Evolutionary conservation across 305 asterid genomes (phyloP), one percentile per base, ranked within the genome.

Genomic region (Fraxinus floribunda): DNA sequence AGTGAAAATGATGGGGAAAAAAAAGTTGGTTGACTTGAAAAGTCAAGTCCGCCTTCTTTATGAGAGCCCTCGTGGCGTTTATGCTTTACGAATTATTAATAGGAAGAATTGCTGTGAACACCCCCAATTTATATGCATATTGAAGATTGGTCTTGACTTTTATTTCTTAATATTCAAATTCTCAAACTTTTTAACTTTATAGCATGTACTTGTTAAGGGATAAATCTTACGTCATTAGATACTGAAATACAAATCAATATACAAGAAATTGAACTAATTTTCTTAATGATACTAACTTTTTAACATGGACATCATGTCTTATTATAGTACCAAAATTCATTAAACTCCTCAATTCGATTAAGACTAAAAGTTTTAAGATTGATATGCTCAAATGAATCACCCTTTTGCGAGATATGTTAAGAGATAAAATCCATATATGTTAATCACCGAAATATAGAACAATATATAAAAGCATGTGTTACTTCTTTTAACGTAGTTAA

Each of bases 41-140:
- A 44, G 83, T 85, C 87, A 84, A 84, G 84, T 79, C 75, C 85
- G 83, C 84, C 89, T 84, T 64, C 83, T 1, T 41, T 32, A 26
- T 60, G 22, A 20, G 76, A 57, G 36, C 41, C 83, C 86, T 15
- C 75, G 49, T 70, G 80, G 78, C 38, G 57, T 13, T 16, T 62
- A 4, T 15, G 76, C 76, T 13, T 29, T 68, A 30, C 24, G 64
- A n/a, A 55, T 55, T 64, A 64, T 24, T 64, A 22, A 64, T 24
- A 24, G 73, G 70, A 20, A 26, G 26, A 8, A 24, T 66, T 66
- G 34, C 73, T 26, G 7, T 66, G 73, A 32, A 66, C 73, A 26
- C 3, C 73, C 35, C 15, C 73, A 66, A 3, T 66, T 66, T 66
- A 66, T 62, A 62, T 9, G 35, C 10, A 26, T 24, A 15, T 64